Conservation (phyloP, 192 early-diverging fungal genomes). For the Kickxella alabastrina region DNA sequence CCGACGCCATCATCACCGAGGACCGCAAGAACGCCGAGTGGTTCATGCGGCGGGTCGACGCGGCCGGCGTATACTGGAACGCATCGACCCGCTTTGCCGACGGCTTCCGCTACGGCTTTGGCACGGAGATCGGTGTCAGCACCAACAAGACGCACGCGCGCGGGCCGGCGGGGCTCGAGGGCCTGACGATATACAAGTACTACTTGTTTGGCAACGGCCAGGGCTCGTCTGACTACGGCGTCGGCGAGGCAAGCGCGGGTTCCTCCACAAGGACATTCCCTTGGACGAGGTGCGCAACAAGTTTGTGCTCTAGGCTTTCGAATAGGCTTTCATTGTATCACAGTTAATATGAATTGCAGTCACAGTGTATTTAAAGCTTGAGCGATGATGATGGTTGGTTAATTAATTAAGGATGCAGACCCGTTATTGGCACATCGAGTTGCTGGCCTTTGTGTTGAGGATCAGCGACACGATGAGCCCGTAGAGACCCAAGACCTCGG, state of each 20-base stretch:
- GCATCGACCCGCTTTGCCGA: constrained; percentile 94
- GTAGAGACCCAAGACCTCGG: constrained; percentile 97
- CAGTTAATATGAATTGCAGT: too few relatives aligned
- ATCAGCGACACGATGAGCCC: constrained; percentile 97
- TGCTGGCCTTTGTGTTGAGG: constrained; percentile 87
- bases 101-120: constrained; percentile 98
- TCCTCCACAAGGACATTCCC: constrained; percentile 66
- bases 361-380: too few relatives aligned
- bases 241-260: constrained; percentile 65
- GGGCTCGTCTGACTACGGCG: constrained; percentile 73
- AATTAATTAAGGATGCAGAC: too few relatives aligned
- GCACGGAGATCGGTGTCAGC: constrained; percentile 94
- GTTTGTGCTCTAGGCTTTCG: constrained; percentile 31
- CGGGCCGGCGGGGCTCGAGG: constrained; percentile 96
- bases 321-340: background rate
- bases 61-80: constrained; percentile 98
- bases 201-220: constrained; percentile 87
- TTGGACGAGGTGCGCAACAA: constrained; percentile 37
- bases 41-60: constrained; percentile 92
- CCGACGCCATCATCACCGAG: constrained; percentile 92
- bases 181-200: constrained; percentile 98
- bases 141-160: constrained; percentile 99
- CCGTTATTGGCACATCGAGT: constrained; percentile 37
- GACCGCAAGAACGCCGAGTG: constrained; percentile 61
- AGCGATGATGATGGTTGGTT: too few relatives aligned